Evolutionary conservation across 1,284 basidiomycete species (phyloP).

Genomic region (Heterobasidion occidentale): DNA sequence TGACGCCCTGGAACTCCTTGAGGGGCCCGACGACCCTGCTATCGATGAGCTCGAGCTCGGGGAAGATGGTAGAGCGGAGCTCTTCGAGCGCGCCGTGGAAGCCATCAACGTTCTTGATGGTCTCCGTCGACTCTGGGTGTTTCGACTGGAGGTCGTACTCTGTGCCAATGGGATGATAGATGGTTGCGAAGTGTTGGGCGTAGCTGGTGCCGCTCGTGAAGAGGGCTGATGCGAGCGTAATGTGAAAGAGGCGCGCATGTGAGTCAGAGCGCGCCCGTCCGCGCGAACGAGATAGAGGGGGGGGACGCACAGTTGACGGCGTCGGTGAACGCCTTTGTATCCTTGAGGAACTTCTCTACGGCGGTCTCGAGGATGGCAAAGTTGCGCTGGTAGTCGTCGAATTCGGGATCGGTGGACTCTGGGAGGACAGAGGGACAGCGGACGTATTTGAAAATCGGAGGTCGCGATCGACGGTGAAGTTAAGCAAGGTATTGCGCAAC

Average conservation of each 20-base stretch:
- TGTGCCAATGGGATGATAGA: slow-evolving; percentile 77
- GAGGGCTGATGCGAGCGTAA: slow-evolving; percentile 44
- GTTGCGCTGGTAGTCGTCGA: slow-evolving; percentile 75
- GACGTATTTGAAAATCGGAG: neutral
- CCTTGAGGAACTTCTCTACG: slow-evolving; percentile 87
- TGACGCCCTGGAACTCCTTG: slow-evolving; percentile 82
- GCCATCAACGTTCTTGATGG: slow-evolving; percentile 70
- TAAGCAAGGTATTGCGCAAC: neutral
- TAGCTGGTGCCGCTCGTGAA: slow-evolving; percentile 77
- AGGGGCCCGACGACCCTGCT: slow-evolving; percentile 79
- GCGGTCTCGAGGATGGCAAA: slow-evolving; percentile 77
- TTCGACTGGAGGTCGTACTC: slow-evolving; percentile 80
- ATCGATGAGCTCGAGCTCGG: slow-evolving; percentile 95
- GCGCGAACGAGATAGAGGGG: slow-evolving; percentile 2
- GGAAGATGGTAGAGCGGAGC: slow-evolving; percentile 69
- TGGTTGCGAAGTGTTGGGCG: slow-evolving; percentile 64
- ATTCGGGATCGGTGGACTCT: slow-evolving; percentile 87
- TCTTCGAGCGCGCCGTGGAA: slow-evolving; percentile 80
- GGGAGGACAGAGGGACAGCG: slow-evolving; percentile 1
- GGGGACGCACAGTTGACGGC: slow-evolving; percentile 60
- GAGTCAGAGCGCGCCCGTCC: too few species aligned
- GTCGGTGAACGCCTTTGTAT: slow-evolving; percentile 84
- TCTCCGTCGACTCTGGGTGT: slow-evolving; percentile 73
- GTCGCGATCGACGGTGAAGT: too few species aligned
- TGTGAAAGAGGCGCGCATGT: neutral